Evolutionary conservation across 1,284 basidiomycete genomes (phyloP).

Genomic region (Bondarzewia mesenterica): DNA sequence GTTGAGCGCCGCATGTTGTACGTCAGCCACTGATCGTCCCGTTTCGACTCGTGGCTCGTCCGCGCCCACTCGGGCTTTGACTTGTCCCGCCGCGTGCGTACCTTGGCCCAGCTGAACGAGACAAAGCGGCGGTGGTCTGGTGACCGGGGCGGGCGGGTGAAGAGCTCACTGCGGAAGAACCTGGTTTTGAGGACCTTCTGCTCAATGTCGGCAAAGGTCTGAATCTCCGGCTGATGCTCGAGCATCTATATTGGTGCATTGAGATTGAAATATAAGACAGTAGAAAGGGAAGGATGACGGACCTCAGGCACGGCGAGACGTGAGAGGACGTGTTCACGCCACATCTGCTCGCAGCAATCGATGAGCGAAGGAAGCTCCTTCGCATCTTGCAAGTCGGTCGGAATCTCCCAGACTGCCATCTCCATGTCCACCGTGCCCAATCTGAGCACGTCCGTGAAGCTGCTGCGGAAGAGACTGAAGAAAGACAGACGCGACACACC

Average conservation of each 20-base stretch:
- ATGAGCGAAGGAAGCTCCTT: slow-evolving; percentile 1
- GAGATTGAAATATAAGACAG: background rate
- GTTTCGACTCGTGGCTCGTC: background rate
- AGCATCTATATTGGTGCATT: too few species aligned
- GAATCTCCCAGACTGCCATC: background rate
- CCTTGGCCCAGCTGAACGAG: slow-evolving; percentile 1
- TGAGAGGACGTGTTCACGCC: slow-evolving; percentile 2
- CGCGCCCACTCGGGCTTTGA: background rate
- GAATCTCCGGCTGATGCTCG: background rate
- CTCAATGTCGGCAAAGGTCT: background rate
- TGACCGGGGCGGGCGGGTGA: background rate
- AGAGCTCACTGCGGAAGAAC: background rate
- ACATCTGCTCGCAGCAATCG: slow-evolving; percentile 1
- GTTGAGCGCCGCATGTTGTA: background rate
- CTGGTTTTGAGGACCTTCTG: background rate
- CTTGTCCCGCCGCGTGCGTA: slow-evolving; percentile 1
- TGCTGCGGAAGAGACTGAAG: too few species aligned
- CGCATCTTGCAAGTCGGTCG: background rate
- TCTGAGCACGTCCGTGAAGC: too few species aligned
- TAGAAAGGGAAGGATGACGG: background rate
- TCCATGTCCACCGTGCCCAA: slow-evolving; percentile 1
- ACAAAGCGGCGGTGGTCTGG: background rate
- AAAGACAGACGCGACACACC: too few species aligned
- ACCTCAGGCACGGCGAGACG: slow-evolving; percentile 1
- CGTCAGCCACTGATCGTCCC: too few species aligned